phyloP scores from a whole-genome alignment of 2,329 filamentous ascomycete species.

The Epichloe hybrida region DNA sequence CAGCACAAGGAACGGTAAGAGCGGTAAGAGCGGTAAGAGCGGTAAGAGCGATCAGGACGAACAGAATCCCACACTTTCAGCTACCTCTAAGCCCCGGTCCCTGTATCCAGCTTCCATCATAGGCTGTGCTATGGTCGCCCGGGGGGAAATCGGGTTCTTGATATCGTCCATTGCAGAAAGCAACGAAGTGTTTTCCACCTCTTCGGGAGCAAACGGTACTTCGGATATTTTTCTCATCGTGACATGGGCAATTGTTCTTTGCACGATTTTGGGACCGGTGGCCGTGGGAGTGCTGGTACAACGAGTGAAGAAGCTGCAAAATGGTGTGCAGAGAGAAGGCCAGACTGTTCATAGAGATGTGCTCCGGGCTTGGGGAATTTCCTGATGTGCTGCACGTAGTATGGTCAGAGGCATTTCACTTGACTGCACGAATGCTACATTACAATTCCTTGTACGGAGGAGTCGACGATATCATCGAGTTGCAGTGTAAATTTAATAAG shows the following conservation, averaged over 20 bases:
- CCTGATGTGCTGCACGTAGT: neutral
- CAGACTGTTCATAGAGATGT: slow-evolving; percentile 1
- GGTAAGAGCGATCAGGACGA: neutral
- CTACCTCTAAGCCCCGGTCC: slow-evolving; percentile 38
- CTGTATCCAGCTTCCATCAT: slow-evolving; percentile 55
- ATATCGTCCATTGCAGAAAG: slow-evolving; percentile 56
- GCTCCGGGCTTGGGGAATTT: slow-evolving; percentile 1
- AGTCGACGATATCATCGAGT: too few relatives aligned
- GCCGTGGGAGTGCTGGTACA: slow-evolving; percentile 32
- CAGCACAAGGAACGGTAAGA: neutral
- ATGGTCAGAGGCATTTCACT: too few relatives aligned
- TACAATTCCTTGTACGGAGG: too few relatives aligned
- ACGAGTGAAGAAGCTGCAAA: slow-evolving; percentile 21
- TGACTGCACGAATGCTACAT: too few relatives aligned
- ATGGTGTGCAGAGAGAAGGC: neutral
- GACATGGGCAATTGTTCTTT: slow-evolving; percentile 41
- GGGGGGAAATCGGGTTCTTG: slow-evolving; percentile 73
- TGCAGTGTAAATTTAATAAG: too few relatives aligned
- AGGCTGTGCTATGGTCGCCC: slow-evolving; percentile 54
- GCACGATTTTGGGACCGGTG: slow-evolving; percentile 38
- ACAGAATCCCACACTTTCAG: slow-evolving; percentile 3
- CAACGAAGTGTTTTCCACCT: slow-evolving; percentile 25
- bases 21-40: too few relatives aligned
- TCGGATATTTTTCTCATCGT: slow-evolving; percentile 38
- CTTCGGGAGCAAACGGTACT: neutral